Percentiles rank a stretch among this genome's conserved stretches.
Evolutionary conservation across 331 rosid species (phyloP).

Genomic region (Ulmus americana): DNA sequence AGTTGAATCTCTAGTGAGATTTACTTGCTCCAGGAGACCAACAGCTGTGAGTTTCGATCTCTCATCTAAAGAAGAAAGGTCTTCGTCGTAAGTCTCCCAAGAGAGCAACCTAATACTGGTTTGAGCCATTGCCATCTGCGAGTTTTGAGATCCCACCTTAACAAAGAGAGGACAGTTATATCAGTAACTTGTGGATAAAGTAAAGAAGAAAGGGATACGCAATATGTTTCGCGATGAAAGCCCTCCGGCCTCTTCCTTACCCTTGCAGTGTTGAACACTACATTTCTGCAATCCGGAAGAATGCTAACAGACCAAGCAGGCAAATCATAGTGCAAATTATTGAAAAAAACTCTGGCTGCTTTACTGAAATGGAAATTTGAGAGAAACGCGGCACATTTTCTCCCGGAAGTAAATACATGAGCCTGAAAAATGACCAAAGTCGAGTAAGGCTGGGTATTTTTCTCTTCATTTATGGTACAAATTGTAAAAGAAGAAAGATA

Average conservation of each 20-base stretch:
- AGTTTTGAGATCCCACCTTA: slow-evolving; percentile 68
- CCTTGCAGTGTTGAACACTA: slow-evolving; percentile 69
- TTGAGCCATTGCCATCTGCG: slow-evolving; percentile 58
- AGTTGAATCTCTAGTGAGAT: slow-evolving; percentile 74
- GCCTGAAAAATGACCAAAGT: slow-evolving; percentile 51
- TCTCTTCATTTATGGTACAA: not conserved
- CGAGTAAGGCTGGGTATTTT: slow-evolving; percentile 1
- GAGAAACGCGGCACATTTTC: slow-evolving; percentile 82
- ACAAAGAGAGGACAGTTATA: slow-evolving; percentile 18
- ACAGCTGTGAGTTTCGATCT: slow-evolving; percentile 43
- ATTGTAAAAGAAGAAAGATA: slow-evolving; percentile 11
- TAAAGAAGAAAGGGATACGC: not conserved
- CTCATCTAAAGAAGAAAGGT: slow-evolving; percentile 58
- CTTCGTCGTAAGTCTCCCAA: slow-evolving; percentile 87
- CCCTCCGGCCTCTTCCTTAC: slow-evolving; percentile 32
- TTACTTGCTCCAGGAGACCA: slow-evolving; percentile 87
- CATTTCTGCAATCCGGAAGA: slow-evolving; percentile 80
- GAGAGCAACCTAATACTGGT: slow-evolving; percentile 42
- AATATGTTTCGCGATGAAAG: not conserved
- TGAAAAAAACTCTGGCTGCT: slow-evolving; percentile 57
- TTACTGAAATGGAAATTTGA: slow-evolving; percentile 55
- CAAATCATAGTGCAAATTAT: slow-evolving; percentile 57
- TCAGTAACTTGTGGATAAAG: slow-evolving; percentile 18
- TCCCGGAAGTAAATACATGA: slow-evolving; percentile 61
- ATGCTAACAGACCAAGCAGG: slow-evolving; percentile 98